Evolutionary conservation across 441 rosid species (phyloP).

Genomic region (Flueggea neowawraea): DNA sequence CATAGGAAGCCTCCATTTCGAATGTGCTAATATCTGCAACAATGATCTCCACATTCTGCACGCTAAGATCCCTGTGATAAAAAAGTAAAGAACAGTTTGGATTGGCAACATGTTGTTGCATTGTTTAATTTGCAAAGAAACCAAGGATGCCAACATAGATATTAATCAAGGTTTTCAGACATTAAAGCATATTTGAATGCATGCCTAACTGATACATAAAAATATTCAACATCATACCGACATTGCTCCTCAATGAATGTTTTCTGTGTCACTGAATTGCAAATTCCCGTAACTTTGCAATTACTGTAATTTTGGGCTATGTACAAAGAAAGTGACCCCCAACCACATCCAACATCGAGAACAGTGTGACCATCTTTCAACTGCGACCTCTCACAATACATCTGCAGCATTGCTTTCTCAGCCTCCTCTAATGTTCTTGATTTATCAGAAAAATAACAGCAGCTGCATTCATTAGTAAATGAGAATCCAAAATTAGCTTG

Average conservation of each 20-base stretch:
- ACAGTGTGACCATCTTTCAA: conserved; percentile 69
- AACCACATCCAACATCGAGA: conserved; percentile 87
- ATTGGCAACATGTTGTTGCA: neutral
- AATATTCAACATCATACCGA: conserved; percentile 34
- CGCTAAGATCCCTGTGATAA: conserved; percentile 42
- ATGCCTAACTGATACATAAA: neutral
- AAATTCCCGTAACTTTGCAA: conserved; percentile 74
- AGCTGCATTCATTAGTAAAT: conserved; percentile 27
- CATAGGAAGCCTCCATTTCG: conserved; percentile 75
- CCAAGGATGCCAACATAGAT: neutral
- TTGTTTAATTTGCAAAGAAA: neutral
- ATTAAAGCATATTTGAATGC: neutral
- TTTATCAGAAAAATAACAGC: conserved; percentile 62
- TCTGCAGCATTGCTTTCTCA: conserved; percentile 69
- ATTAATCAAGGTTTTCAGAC: neutral
- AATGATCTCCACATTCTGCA: conserved; percentile 65
- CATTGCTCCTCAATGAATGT: conserved; percentile 58
- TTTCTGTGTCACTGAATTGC: conserved; percentile 83
- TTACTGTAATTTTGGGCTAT: conserved; percentile 59
- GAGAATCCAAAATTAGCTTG: no score
- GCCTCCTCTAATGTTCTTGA: conserved; percentile 69
- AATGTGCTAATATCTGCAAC: conserved; percentile 77
- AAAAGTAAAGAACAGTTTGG: neutral
- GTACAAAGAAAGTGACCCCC: conserved; percentile 81
- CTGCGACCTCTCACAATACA: conserved; percentile 68